Conservation (phyloP, 352 stramenopile species). For the Globisporangium solare region DNA sequence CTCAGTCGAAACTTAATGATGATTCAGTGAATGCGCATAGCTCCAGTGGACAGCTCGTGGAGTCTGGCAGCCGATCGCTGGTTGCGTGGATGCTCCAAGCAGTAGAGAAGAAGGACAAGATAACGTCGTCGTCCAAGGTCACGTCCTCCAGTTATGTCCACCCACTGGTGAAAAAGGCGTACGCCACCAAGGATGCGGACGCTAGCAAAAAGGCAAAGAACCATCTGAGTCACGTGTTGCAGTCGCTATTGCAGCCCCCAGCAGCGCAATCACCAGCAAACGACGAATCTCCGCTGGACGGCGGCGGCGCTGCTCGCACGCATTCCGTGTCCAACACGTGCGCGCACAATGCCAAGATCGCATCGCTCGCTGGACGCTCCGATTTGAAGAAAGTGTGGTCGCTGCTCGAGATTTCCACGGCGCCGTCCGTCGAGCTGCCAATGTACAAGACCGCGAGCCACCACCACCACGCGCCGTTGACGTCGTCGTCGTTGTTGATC, state of each 20-base stretch:
- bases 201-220: conserved; percentile 16
- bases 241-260: conserved; percentile 28
- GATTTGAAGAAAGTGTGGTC: conserved; percentile 85
- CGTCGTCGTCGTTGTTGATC: conserved; percentile 11
- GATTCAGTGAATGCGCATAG: background rate
- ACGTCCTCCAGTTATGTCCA: conserved; percentile 7
- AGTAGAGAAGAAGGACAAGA: conserved; percentile 20
- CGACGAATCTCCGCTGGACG: background rate
- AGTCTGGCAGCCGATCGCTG: conserved; percentile 40
- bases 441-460: conserved; percentile 31
- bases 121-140: too few species aligned
- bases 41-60: conserved; percentile 3
- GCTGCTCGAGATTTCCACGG: conserved; percentile 61
- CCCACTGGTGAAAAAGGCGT: conserved; percentile 1
- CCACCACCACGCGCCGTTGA: background rate
- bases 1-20: conserved; percentile 17
- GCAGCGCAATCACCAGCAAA: conserved; percentile 4
- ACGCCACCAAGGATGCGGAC: background rate
- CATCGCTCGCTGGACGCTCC: conserved; percentile 42
- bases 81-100: conserved; percentile 58
- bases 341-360: conserved; percentile 54
- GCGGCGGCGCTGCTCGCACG: background rate
- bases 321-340: conserved; percentile 39
- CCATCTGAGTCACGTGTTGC: conserved; percentile 38
- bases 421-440: conserved; percentile 40